Evolutionary conservation across 225 moss, liverwort and hornwort species (phyloP).

Genomic region (Physcomitrium patens): DNA sequence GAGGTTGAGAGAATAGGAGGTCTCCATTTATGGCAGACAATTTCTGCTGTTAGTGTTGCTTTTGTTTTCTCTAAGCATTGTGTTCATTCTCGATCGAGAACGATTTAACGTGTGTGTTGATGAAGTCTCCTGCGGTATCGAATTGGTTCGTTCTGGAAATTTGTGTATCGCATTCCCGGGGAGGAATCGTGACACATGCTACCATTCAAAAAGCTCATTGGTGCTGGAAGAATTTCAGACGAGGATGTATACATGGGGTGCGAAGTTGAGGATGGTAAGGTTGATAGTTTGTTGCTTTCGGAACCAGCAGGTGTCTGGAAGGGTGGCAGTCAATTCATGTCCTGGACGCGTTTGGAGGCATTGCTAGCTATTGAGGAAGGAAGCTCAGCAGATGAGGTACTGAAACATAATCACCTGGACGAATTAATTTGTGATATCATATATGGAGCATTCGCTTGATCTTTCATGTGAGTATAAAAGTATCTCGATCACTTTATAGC

Average conservation of each 20-base stretch:
- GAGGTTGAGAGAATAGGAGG: not conserved
- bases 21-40: not conserved
- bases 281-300: slow-evolving; percentile 13
- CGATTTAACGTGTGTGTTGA: slow-evolving; percentile 5
- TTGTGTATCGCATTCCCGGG: not conserved
- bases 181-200: slow-evolving; percentile 22
- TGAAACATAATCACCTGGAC: not conserved
- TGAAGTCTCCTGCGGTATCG: slow-evolving; percentile 15
- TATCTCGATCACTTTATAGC: not conserved
- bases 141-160: not conserved
- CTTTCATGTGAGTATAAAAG: not conserved
- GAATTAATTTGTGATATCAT: not conserved
- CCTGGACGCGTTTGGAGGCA: slow-evolving; percentile 15
- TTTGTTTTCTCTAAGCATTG: not conserved
- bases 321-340: slow-evolving; percentile 2
- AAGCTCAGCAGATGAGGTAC: slow-evolving; percentile 23
- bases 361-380: slow-evolving; percentile 22
- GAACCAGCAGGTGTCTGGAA: slow-evolving; percentile 26
- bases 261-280: slow-evolving; percentile 16
- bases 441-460: not conserved
- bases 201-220: slow-evolving; percentile 15
- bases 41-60: not conserved
- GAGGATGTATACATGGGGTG: slow-evolving; percentile 12
- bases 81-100: not conserved
- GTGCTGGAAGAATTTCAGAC: slow-evolving; percentile 12